Evolutionary conservation across 2,329 filamentous ascomycete genomes (phyloP).

Genomic region (Stromatinia cepivora): DNA sequence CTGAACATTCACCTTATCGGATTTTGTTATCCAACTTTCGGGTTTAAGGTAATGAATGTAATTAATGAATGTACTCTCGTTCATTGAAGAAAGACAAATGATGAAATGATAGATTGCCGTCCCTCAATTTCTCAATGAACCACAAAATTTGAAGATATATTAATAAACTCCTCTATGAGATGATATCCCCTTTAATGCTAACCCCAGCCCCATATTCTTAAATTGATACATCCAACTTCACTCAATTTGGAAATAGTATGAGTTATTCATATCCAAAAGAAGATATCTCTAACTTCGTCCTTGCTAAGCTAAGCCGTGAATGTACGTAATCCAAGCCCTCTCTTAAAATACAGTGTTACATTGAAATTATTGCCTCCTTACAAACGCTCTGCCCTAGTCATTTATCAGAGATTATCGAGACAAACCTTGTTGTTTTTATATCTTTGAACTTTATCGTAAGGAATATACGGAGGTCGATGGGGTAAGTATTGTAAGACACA

Average conservation of each 20-base stretch:
- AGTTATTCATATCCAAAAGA: background rate
- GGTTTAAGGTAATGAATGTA: too few species aligned
- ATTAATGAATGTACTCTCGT: too few species aligned
- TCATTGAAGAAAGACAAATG: too few species aligned
- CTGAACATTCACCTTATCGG: background rate
- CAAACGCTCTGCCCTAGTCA: background rate
- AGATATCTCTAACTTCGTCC: background rate
- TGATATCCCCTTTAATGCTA: too few species aligned
- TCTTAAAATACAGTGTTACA: background rate
- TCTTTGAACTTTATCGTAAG: background rate
- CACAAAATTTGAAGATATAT: background rate
- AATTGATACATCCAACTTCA: background rate
- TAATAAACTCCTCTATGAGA: background rate
- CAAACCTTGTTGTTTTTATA: background rate
- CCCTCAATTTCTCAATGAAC: too few species aligned
- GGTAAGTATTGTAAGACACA: too few species aligned
- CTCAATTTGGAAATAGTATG: background rate
- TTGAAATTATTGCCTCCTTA: background rate
- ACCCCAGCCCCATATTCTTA: too few species aligned
- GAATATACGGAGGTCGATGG: too few species aligned
- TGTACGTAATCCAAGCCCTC: background rate
- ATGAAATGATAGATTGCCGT: too few species aligned
- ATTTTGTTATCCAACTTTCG: too few species aligned
- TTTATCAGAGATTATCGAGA: background rate
- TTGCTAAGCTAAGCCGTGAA: background rate